These are phyloP conservation scores for Exophiala sp. DNA, from an alignment of 2,329 filamentous ascomycete species.

Conservation along the genomic window DNA sequence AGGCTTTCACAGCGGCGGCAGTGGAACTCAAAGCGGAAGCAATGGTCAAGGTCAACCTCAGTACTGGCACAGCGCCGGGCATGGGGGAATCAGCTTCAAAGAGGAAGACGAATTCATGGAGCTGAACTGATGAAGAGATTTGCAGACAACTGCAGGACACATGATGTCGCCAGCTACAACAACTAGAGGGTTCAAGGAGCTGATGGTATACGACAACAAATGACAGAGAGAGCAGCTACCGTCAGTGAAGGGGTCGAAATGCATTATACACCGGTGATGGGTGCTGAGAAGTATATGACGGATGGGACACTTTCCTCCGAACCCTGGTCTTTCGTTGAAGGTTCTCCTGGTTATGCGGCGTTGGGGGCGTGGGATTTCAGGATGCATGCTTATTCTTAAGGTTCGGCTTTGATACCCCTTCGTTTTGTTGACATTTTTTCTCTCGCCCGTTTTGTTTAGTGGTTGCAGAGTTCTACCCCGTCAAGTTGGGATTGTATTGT, in stretches of 20 bases:
- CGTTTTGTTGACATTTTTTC: constrained; percentile 16
- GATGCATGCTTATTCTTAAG: constrained; percentile 5
- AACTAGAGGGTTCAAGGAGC: too few species aligned
- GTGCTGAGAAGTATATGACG: constrained; percentile 11
- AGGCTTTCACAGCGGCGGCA: constrained; percentile 68
- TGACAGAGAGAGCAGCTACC: background rate
- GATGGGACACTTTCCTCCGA: constrained; percentile 2
- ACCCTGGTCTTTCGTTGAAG: constrained; percentile 1
- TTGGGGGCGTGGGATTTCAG: constrained; percentile 4
- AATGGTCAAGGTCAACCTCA: constrained; percentile 46
- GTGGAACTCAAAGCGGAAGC: constrained; percentile 52
- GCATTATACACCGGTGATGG: background rate
- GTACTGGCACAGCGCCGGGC: constrained; percentile 50
- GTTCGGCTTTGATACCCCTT: constrained; percentile 23
- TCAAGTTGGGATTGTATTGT: constrained; percentile 12
- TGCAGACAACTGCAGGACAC: background rate
- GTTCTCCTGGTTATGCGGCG: background rate
- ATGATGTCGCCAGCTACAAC: background rate
- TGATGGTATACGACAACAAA: too few species aligned
- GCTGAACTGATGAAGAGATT: constrained; percentile 33
- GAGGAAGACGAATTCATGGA: constrained; percentile 93
- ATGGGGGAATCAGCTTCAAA: constrained; percentile 71
- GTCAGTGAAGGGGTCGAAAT: background rate
- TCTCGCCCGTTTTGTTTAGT: background rate
- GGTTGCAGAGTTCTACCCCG: background rate